Base-by-base conservation (phyloP, 1,139 yeast species). In the Debaryomyces subglobosus region DNA sequence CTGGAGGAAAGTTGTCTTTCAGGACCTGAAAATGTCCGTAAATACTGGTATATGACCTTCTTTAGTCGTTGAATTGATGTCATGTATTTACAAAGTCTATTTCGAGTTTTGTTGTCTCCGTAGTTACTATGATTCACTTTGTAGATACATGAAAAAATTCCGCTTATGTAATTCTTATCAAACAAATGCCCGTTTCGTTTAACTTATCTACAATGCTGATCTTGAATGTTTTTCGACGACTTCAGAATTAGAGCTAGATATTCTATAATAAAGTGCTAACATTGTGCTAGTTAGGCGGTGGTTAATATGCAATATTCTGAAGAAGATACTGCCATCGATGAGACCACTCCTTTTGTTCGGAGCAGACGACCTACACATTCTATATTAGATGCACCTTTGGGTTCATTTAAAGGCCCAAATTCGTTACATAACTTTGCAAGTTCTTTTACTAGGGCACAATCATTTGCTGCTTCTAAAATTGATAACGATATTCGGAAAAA, bases 341-440 rank as follows among this genome's bases (percentile, higher is more conserved):
- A 63, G 43, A 52, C 49, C 27, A 55, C 64, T 2, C 60, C 66
- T 3, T 51, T 64, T n/a, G 49, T 58, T 39, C 42, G 50, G 6
- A 43, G 39, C 7, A 48, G 74, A 44, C 60, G 72, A 44, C 67
- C 62, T 20, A 65, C 72, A 24, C 61, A 57, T 27, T 52, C 67
- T 3, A 61, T 72, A 47, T 57, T 73, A 38, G 80, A 76, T 54
- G 56, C 67, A 35, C 78, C 78, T 3, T 58, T 73, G 20, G 80
- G 81, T 9, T 76, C 79, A 24, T 75, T 76, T 55, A 73, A 72
- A 40, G 81, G 81, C 4, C 76, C 77, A 21, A 76, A 76, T 52
- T 70, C 79, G 15, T 64, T 76, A 45, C 79, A 74, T 53, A 74
- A 76, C 56, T 76, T 76, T 58, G 81, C 81, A 36, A 68, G 71